Percentiles rank a stretch among this genome's conserved stretches.
phyloP scores from a whole-genome alignment of 768 basidiomycete species.

The Cystofilobasidium bisporidii region DNA sequence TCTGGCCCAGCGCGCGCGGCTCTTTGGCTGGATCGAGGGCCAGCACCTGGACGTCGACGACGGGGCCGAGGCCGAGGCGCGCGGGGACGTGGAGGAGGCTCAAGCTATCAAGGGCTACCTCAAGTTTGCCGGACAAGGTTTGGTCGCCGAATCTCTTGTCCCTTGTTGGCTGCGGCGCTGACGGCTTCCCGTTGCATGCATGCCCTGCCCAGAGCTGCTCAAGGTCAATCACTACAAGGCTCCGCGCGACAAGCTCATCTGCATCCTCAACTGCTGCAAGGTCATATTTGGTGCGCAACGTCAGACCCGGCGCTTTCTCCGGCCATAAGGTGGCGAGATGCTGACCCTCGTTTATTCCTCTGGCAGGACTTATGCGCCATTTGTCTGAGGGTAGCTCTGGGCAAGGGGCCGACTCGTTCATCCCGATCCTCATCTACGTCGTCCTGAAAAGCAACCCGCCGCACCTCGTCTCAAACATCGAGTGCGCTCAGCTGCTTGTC shows the following conservation, averaged over 20 bases:
- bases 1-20: constrained; percentile 72
- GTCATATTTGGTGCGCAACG: constrained; percentile 75
- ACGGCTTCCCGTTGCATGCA: background rate
- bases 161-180: background rate
- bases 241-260: constrained; percentile 94
- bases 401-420: constrained; percentile 82
- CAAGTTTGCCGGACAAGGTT: constrained; percentile 48
- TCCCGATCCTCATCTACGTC: constrained; percentile 87
- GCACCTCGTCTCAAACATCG: constrained; percentile 86
- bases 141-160: background rate
- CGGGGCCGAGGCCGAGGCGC: constrained; percentile 11
- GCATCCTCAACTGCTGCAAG: constrained; percentile 95
- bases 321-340: background rate
- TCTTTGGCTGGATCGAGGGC: constrained; percentile 85
- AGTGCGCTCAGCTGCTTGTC: constrained; percentile 46
- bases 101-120: constrained; percentile 57
- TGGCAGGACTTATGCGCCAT: constrained; percentile 79
- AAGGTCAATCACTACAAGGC: constrained; percentile 99
- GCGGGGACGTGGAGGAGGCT: background rate
- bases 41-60: constrained; percentile 68
- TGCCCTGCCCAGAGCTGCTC: constrained; percentile 53
- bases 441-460: constrained; percentile 90
- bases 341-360: background rate
- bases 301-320: background rate
- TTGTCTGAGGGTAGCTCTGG: constrained; percentile 50